These are phyloP conservation scores for Solanum hybrid DNA, from an alignment of 305 asterid species.

Conservation along the genomic window DNA sequence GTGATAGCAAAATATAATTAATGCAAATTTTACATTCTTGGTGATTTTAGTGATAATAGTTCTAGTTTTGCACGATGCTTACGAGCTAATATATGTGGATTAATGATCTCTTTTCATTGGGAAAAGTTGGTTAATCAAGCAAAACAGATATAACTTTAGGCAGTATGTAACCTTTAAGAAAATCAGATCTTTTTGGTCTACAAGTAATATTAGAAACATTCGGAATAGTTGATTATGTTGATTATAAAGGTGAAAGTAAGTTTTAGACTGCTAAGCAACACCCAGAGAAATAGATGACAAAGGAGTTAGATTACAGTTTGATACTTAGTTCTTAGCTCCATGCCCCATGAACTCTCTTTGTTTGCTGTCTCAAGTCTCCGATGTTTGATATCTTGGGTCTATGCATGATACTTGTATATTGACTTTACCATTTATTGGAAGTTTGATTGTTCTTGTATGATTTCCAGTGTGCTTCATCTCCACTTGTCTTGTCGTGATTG, in stretches of 20 bases:
- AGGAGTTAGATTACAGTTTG: neutral
- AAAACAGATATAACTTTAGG: neutral
- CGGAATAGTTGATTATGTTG: neutral
- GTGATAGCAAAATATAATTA: neutral
- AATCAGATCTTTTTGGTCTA: neutral
- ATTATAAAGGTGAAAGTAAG: neutral
- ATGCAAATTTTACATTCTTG: neutral
- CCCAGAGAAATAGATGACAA: neutral
- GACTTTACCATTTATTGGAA: neutral
- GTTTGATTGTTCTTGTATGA: neutral
- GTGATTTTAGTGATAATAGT: neutral
- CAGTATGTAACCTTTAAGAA: neutral
- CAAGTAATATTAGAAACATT: neutral
- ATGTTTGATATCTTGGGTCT: neutral
- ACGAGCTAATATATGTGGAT: neutral
- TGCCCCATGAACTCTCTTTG: neutral
- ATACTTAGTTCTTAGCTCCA: neutral
- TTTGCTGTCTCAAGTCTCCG: neutral
- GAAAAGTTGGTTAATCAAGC: neutral
- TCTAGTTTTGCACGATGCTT: neutral
- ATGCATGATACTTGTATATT: neutral
- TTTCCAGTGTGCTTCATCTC: neutral
- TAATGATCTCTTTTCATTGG: neutral
- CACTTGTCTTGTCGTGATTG: neutral
- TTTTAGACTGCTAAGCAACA: neutral